Evolutionary conservation across 345 rosid species (phyloP), one percentile per base, ranked within the genome.

Genomic region (Eucalyptus albens): DNA sequence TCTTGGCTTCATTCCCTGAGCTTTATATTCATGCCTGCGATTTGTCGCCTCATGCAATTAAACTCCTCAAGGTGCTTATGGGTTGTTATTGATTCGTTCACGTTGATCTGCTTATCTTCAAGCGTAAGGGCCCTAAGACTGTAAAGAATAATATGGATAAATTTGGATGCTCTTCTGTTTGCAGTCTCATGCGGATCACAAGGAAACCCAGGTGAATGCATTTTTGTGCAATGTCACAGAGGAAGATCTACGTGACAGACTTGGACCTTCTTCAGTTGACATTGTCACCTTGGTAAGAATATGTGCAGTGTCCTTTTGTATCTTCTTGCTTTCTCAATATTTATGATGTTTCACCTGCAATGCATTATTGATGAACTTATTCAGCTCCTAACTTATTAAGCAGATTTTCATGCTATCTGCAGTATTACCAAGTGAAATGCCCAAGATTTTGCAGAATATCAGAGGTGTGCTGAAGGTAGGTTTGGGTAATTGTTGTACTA

Each of bases 401-500:
- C 92, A 95, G 96, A 91, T 94, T 88, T 95, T 95, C 92, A 91
- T 92, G 91, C 80, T 93, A 88, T 93, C 95, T 91, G 94, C 96
- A 93, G 96, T 95, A 88, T 94, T 95, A 65, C 95, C 96, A 65
- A 91, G 91, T 62, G 93, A 91, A 89, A 95, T 95, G 96, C 91
- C 93, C 24, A 27, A 89, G 55, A 92, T 92, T 49, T 86, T 94
- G 85, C 90, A 87, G 88, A 94, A 94, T 72, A 91, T 94, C 37
- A 92, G 91, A 86, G 88, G 90, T 15, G 93, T 93, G 42, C 90
- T 95, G 16, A 93, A 95, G 95, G 95, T 95, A 93, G 47, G 77
- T 16, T n/a, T 21, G 83, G 47, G 47, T 21, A 40, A 77, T 77
- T 37, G 5, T 77, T 7, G 83, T 77, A 77, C 83, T 77, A 22